These are phyloP conservation scores for Hypomontagnella monticulosa DNA, from an alignment of 495 filamentous ascomycete species.

Conservation along the genomic window DNA sequence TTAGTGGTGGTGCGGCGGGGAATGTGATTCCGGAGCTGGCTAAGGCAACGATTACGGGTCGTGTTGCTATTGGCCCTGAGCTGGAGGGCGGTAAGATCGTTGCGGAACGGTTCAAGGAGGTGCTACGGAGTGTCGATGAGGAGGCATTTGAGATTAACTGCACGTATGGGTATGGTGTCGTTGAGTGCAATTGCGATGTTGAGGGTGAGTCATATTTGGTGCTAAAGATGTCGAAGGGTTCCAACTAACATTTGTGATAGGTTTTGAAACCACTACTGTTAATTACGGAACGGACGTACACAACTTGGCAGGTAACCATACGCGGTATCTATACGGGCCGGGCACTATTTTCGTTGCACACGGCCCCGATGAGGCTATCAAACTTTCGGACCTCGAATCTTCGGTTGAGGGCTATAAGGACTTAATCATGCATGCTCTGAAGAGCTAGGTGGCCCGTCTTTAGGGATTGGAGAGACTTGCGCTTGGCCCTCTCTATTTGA, in stretches of 20 bases:
- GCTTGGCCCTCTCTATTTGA: conserved; percentile 9
- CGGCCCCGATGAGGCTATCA: conserved; percentile 82
- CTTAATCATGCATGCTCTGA: conserved; percentile 70
- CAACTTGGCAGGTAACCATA: conserved; percentile 74
- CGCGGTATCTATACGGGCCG: conserved; percentile 88
- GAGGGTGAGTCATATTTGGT: conserved; percentile 57
- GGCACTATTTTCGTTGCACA: conserved; percentile 92
- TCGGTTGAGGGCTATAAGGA: conserved; percentile 77
- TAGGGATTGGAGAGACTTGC: conserved; percentile 13
- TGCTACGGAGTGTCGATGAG: conserved; percentile 63
- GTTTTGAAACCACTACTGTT: conserved; percentile 80
- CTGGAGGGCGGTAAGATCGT: conserved; percentile 63
- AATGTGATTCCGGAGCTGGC: conserved; percentile 88
- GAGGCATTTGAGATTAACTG: conserved; percentile 71
- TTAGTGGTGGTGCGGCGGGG: conserved; percentile 83
- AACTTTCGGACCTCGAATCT: conserved; percentile 70
- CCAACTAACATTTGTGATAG: conserved; percentile 40
- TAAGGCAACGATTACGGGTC: conserved; percentile 69
- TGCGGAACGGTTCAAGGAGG: conserved; percentile 62
- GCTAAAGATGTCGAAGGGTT: background rate
- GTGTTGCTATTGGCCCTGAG: conserved; percentile 78
- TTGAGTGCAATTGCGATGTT: conserved; percentile 82
- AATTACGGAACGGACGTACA: conserved; percentile 96
- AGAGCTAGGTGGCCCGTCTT: conserved; percentile 35
- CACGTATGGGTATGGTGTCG: conserved; percentile 70